phyloP scores from a whole-genome alignment of 805 yeast species.

The Zygosaccharomyces siamensis region DNA sequence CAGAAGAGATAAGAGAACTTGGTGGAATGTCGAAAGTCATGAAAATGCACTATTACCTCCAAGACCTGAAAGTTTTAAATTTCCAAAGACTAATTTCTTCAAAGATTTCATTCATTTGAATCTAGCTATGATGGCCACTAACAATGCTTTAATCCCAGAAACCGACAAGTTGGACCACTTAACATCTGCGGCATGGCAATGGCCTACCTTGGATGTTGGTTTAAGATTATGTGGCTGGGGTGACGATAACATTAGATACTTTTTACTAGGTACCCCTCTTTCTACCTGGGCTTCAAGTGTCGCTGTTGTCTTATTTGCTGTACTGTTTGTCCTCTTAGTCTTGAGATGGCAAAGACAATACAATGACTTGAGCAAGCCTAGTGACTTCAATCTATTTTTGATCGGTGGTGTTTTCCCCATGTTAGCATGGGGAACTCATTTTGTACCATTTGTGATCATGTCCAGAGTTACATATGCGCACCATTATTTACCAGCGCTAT shows the following conservation, averaged over 20 bases:
- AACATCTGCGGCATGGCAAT: constrained; percentile 79
- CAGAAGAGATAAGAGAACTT: constrained; percentile 74
- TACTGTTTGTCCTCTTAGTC: constrained; percentile 42
- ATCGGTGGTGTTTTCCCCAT: constrained; percentile 76
- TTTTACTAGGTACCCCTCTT: constrained; percentile 70
- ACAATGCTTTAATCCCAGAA: constrained; percentile 77
- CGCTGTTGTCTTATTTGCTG: constrained; percentile 54
- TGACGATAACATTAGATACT: constrained; percentile 58
- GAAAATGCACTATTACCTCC: constrained; percentile 60
- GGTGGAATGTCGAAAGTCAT: constrained; percentile 84
- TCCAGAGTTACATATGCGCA: constrained; percentile 83
- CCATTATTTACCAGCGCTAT: constrained; percentile 79
- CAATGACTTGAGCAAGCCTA: constrained; percentile 49
- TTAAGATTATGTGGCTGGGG: constrained; percentile 77
- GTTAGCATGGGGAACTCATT: constrained; percentile 79
- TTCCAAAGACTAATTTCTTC: constrained; percentile 73
- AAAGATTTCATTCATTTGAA: constrained; percentile 72
- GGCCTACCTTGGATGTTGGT: constrained; percentile 77
- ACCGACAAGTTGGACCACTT: constrained; percentile 66
- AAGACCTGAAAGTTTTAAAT: constrained; percentile 31
- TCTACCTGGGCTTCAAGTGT: constrained; percentile 71
- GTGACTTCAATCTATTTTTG: constrained; percentile 47
- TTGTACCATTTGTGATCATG: constrained; percentile 71
- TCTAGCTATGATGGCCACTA: constrained; percentile 91
- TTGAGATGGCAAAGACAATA: constrained; percentile 83